These are phyloP conservation scores for Malassezia restricta DNA, from an alignment of 1,284 basidiomycete species.

Conservation along the genomic window DNA sequence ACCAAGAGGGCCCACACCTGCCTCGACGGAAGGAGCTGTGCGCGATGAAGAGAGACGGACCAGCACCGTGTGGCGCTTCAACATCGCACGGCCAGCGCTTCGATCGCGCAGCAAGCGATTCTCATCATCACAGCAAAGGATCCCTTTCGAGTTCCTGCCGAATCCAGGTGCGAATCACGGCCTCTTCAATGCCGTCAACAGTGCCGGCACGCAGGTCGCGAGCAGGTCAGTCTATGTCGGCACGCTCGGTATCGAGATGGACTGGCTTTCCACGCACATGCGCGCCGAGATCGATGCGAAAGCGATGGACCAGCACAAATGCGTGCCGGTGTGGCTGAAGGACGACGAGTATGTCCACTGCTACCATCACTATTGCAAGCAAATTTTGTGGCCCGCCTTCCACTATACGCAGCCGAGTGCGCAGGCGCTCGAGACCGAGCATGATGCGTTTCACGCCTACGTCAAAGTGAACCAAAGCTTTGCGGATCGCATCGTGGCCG, in stretches of 20 bases:
- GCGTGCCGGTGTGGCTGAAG: conserved; percentile 65
- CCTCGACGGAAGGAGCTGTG: background rate
- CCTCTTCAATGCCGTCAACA: conserved; percentile 41
- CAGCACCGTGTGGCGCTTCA: background rate
- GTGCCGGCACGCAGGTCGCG: background rate
- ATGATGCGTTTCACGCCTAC: conserved; percentile 62
- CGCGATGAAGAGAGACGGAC: background rate
- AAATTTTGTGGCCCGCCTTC: conserved; percentile 75
- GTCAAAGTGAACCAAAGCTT: conserved; percentile 70
- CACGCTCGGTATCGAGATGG: conserved; percentile 31
- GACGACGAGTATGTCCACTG: conserved; percentile 55
- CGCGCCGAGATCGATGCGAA: conserved; percentile 55
- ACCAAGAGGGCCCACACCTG: background rate
- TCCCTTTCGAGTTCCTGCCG: conserved; percentile 33
- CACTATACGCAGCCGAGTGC: conserved; percentile 75
- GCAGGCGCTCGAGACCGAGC: conserved; percentile 68
- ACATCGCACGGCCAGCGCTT: background rate
- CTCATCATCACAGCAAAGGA: background rate
- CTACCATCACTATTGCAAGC: conserved; percentile 79
- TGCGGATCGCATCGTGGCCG: conserved; percentile 61
- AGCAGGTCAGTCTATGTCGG: conserved; percentile 28
- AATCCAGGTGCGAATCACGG: conserved; percentile 44
- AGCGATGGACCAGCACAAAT: conserved; percentile 47
- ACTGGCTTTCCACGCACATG: conserved; percentile 26
- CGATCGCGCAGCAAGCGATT: background rate